Percentiles rank a stretch among this genome's conserved stretches.
phyloP scores from a whole-genome alignment of 2,329 filamentous ascomycete genomes.

The Verticillium zaregamsianum region DNA sequence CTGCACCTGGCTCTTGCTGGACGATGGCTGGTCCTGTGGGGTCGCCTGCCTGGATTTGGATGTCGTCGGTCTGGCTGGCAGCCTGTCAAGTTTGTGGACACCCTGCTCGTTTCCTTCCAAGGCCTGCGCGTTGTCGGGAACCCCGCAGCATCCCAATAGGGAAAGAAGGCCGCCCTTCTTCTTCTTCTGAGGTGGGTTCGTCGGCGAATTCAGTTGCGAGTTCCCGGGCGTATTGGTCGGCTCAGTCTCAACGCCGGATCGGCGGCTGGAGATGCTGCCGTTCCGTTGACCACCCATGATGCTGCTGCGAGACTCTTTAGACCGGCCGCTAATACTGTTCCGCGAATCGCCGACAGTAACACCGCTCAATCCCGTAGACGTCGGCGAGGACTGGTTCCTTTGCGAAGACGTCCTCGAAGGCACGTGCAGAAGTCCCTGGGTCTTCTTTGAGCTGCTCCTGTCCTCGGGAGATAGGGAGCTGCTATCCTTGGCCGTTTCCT shows the following conservation, averaged over 20 bases:
- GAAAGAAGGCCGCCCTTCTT: constrained; percentile 51
- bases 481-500: constrained; percentile 40
- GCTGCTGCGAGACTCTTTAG: constrained; percentile 63
- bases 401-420: constrained; percentile 61
- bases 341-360: constrained; percentile 54
- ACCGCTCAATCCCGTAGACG: constrained; percentile 56
- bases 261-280: constrained; percentile 64
- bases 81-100: constrained; percentile 54
- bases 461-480: constrained; percentile 37
- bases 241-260: constrained; percentile 47
- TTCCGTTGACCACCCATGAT: constrained; percentile 60
- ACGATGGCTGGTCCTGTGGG: constrained; percentile 34
- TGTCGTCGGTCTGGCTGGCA: constrained; percentile 50
- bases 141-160: constrained; percentile 64
- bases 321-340: constrained; percentile 60
- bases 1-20: constrained; percentile 35
- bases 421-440: constrained; percentile 50
- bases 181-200: constrained; percentile 47
- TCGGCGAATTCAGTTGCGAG: constrained; percentile 49
- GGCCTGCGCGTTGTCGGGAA: constrained; percentile 54
- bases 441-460: constrained; percentile 40
- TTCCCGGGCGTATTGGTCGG: constrained; percentile 44
- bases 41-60: constrained; percentile 50
- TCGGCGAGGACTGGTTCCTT: constrained; percentile 55
- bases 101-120: constrained; percentile 49